Conservation (phyloP, 441 rosid species). For the Gossypium schwendimanii region DNA sequence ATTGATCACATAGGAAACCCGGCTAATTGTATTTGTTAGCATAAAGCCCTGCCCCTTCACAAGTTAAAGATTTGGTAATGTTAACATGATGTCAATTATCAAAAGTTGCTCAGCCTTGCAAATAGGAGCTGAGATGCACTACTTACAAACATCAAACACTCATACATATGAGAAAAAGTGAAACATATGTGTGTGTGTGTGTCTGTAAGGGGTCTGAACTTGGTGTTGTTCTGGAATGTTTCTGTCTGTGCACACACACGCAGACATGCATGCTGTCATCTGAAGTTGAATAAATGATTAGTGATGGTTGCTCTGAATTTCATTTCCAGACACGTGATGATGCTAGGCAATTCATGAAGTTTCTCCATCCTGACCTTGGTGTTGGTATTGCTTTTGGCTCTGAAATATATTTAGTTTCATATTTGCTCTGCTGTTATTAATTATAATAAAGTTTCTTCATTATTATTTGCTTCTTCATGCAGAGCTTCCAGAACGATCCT, state of each 20-base stretch:
- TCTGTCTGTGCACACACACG: neutral
- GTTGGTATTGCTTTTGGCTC: constrained; percentile 51
- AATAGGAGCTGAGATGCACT: neutral
- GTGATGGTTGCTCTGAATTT: constrained; percentile 19
- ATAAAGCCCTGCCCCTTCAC: neutral
- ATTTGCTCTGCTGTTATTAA: neutral
- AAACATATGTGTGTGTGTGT: neutral
- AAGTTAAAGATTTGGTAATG: neutral
- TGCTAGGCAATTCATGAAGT: constrained; percentile 96
- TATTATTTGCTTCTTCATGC: constrained; percentile 24
- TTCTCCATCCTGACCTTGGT: constrained; percentile 96
- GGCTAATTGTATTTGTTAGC: neutral
- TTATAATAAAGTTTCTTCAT: neutral
- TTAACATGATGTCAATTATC: neutral
- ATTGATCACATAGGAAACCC: neutral
- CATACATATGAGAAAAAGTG: neutral
- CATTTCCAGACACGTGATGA: constrained; percentile 78
- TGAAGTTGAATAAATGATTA: constrained; percentile 7
- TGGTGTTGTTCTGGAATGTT: neutral
- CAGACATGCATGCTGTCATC: neutral
- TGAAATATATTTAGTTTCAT: neutral
- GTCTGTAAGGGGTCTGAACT: neutral
- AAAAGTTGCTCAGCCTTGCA: neutral
- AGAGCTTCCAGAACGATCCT: constrained; percentile 98
- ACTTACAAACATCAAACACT: neutral